A percentile compares a stretch with the other conserved stretches of the same genome.
Evolutionary conservation across 768 basidiomycete genomes (phyloP).

Genomic region (Trichaptum fuscoviolaceum): DNA sequence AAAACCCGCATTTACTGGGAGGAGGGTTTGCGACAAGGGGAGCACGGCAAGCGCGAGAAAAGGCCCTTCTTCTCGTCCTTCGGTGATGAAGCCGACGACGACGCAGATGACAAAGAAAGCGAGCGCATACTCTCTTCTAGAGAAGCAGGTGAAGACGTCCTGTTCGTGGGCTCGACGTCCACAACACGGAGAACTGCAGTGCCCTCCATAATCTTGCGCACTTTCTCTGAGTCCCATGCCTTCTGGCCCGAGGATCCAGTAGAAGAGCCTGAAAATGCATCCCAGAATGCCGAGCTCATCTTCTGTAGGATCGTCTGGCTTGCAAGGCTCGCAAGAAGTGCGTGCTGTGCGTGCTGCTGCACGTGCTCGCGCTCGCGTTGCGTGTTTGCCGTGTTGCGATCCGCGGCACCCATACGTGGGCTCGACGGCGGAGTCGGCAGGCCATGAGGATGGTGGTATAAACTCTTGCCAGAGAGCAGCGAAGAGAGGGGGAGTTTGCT

Average conservation of each 20-base stretch:
- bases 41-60: background rate
- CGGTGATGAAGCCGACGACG: background rate
- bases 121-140: slow-evolving; percentile 2
- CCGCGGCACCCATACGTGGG: slow-evolving; percentile 29
- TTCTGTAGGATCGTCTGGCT: slow-evolving; percentile 69
- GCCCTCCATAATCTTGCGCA: slow-evolving; percentile 75
- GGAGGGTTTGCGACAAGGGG: background rate
- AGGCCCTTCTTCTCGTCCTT: background rate
- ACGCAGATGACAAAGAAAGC: background rate
- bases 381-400: slow-evolving; percentile 15
- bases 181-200: slow-evolving; percentile 76
- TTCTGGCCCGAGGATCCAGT: slow-evolving; percentile 21
- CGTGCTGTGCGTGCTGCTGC: slow-evolving; percentile 31
- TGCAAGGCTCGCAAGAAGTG: slow-evolving; percentile 68
- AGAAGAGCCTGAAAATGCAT: slow-evolving; percentile 67
- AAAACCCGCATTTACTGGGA: background rate
- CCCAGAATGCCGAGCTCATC: slow-evolving; percentile 79
- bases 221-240: slow-evolving; percentile 71
- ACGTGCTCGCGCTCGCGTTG: slow-evolving; percentile 26
- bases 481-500: slow-evolving; percentile 11
- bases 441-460: slow-evolving; percentile 27
- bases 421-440: slow-evolving; percentile 39
- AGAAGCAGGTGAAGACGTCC: background rate
- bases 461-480: slow-evolving; percentile 41
- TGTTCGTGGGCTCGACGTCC: slow-evolving; percentile 49